These are phyloP conservation scores for Papiliotrema laurentii DNA, from an alignment of 1,284 basidiomycete genomes.

Conservation along the genomic window DNA sequence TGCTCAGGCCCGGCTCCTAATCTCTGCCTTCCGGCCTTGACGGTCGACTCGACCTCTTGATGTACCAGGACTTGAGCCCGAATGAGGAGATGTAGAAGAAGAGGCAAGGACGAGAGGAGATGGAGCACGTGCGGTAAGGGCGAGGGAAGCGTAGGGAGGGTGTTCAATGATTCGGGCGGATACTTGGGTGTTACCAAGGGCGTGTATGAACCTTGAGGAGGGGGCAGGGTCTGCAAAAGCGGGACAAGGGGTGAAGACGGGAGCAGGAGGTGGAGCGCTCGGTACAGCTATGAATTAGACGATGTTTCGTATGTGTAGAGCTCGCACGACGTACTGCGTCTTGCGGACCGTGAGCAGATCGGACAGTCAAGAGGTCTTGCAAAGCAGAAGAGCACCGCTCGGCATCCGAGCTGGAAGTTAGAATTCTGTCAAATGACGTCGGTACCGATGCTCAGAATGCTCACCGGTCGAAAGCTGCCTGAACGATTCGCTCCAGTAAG, in stretches of 20 bases:
- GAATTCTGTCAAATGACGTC: background rate
- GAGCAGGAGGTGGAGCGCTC: slow-evolving; percentile 65
- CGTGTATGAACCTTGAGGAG: slow-evolving; percentile 43
- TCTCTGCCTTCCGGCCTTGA: slow-evolving; percentile 69
- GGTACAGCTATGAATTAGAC: slow-evolving; percentile 56
- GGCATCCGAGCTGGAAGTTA: slow-evolving; percentile 52
- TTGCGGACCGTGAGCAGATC: slow-evolving; percentile 59
- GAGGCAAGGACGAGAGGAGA: slow-evolving; percentile 49
- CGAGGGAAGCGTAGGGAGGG: slow-evolving; percentile 50
- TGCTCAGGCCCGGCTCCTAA: slow-evolving; percentile 65
- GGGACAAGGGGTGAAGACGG: slow-evolving; percentile 67
- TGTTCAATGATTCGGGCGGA: slow-evolving; percentile 58
- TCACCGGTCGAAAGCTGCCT: slow-evolving; percentile 59
- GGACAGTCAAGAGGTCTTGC: slow-evolving; percentile 68
- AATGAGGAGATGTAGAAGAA: slow-evolving; percentile 47
- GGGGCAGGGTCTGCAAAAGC: slow-evolving; percentile 64
- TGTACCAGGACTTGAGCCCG: slow-evolving; percentile 62
- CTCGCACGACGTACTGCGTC: slow-evolving; percentile 53
- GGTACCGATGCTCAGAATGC: slow-evolving; percentile 17
- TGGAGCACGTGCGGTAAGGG: slow-evolving; percentile 48
- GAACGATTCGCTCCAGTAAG: slow-evolving; percentile 55
- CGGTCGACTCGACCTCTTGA: slow-evolving; percentile 56
- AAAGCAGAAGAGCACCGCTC: slow-evolving; percentile 72
- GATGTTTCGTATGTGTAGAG: slow-evolving; percentile 3
- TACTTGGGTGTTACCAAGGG: slow-evolving; percentile 52